phyloP scores from a whole-genome alignment of 169 alveolate species.

The Plasmodium inui region DNA sequence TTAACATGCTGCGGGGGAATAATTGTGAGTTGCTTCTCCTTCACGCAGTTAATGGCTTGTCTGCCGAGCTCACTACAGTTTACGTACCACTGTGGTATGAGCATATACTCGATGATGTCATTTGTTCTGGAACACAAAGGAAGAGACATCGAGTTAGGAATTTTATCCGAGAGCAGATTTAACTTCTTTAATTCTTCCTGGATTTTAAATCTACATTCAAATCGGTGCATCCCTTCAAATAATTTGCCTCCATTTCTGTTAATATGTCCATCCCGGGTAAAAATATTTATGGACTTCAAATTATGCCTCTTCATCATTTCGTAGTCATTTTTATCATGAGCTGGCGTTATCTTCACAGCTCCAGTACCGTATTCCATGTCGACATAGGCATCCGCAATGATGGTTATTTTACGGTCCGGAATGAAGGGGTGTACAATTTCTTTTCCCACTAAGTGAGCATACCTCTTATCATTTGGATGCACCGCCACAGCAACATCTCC shows the following conservation, averaged over 20 bases:
- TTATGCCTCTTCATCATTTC: constrained; percentile 97
- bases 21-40: constrained; percentile 92
- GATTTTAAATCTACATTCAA: constrained; percentile 94
- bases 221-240: constrained; percentile 96
- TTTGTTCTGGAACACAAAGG: constrained; percentile 98
- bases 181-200: constrained; percentile 93
- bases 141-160: constrained; percentile 94
- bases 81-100: constrained; percentile 99
- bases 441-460: constrained; percentile 94
- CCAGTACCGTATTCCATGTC: constrained; percentile 99
- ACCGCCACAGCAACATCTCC: constrained; percentile 99
- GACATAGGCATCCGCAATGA: constrained; percentile 97
- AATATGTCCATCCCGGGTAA: constrained; percentile 96
- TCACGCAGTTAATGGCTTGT: constrained; percentile 93
- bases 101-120: constrained; percentile 98
- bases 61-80: constrained; percentile 96
- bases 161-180: constrained; percentile 89
- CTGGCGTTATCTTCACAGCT: constrained; percentile 99
- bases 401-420: constrained; percentile 92
- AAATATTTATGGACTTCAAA: constrained; percentile 91
- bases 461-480: constrained; percentile 98
- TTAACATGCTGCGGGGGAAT: constrained; percentile 95
- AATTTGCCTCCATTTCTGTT: constrained; percentile 95
- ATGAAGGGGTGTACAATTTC: constrained; percentile 98
- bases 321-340: constrained; percentile 99